Conservation (phyloP, 306 rosid species). For the Cicer cuneatum region DNA sequence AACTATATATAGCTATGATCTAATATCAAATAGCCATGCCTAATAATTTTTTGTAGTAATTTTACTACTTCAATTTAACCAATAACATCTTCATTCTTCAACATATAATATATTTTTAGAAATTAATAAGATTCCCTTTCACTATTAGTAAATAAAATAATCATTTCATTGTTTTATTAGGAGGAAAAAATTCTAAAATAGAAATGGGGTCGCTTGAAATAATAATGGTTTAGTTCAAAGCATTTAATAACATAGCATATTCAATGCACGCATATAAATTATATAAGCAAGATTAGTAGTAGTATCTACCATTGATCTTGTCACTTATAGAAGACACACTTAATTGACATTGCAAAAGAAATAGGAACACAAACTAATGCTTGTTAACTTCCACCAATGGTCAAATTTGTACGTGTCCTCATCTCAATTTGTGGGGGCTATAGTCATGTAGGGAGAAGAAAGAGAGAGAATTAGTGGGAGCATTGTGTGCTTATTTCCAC, state of each 20-base stretch:
- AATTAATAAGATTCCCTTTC: background rate
- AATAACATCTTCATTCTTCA: background rate
- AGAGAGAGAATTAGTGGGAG: constrained; percentile 53
- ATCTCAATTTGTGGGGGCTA: constrained; percentile 22
- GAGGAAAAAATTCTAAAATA: background rate
- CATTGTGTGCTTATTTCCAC: constrained; percentile 66
- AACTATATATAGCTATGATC: background rate
- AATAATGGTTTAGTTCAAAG: constrained; percentile 7
- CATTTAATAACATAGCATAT: background rate
- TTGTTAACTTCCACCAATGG: constrained; percentile 34
- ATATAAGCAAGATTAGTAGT: constrained; percentile 26
- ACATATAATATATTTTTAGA: background rate
- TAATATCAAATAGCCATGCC: background rate
- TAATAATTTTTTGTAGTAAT: background rate
- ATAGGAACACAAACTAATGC: constrained; percentile 19
- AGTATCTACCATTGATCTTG: background rate
- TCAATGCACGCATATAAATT: constrained; percentile 33
- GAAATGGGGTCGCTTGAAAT: constrained; percentile 7
- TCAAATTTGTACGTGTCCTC: constrained; percentile 39
- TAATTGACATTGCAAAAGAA: constrained; percentile 35
- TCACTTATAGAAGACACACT: constrained; percentile 36
- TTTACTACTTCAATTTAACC: background rate
- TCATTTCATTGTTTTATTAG: background rate
- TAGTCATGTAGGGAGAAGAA: background rate
- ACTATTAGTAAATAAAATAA: background rate